Evolutionary conservation across 2,329 filamentous ascomycete genomes (phyloP).

Genomic region (Colletotrichum gigasporum): DNA sequence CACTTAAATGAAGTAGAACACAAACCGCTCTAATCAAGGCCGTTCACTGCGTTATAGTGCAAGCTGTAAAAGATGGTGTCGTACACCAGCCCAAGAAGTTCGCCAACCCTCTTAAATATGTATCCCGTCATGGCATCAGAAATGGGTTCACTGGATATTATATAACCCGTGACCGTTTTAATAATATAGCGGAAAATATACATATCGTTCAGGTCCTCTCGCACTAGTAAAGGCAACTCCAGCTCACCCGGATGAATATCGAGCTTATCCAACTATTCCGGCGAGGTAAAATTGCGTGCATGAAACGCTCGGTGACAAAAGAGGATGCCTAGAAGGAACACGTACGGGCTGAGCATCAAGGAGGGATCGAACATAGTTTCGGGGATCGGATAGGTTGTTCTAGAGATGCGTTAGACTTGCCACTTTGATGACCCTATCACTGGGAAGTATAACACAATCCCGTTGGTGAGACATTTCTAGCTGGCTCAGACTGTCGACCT

Average conservation of each 20-base stretch:
- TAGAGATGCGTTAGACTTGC: too few species aligned
- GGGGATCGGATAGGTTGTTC: neutral
- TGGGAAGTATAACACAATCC: too few species aligned
- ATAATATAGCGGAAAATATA: slow-evolving; percentile 33
- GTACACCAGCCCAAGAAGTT: slow-evolving; percentile 3
- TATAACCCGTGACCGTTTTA: slow-evolving; percentile 40
- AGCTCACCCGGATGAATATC: neutral
- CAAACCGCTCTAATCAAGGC: neutral
- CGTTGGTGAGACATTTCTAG: too few species aligned
- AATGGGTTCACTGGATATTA: slow-evolving; percentile 30
- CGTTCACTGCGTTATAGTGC: neutral
- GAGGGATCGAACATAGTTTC: neutral
- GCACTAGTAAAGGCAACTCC: neutral
- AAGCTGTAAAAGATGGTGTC: neutral
- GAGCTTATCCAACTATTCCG: neutral
- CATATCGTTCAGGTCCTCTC: neutral
- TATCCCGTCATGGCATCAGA: slow-evolving; percentile 24
- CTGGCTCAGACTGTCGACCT: too few species aligned
- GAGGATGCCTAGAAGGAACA: neutral
- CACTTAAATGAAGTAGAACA: too few species aligned
- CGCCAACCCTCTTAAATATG: slow-evolving; percentile 27
- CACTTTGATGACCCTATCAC: too few species aligned
- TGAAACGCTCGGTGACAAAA: neutral
- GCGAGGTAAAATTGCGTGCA: neutral
- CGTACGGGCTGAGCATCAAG: neutral